Percentiles rank a stretch among this genome's conserved stretches.
Evolutionary conservation across 192 early-diverging fungal genomes (phyloP).

Genomic region (Linnemannia exigua): DNA sequence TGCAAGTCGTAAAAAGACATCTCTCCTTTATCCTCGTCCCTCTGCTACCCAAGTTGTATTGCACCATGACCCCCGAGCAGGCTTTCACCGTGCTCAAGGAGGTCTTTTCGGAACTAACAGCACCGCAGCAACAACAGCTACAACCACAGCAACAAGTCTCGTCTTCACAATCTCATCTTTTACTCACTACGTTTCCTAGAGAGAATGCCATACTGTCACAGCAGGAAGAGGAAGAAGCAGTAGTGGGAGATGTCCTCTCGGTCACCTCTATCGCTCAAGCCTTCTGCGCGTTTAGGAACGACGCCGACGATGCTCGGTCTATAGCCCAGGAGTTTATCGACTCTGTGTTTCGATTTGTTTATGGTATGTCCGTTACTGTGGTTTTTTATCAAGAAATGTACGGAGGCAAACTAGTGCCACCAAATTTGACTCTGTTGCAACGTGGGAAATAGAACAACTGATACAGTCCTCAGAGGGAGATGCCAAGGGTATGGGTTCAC

Average conservation of each 20-base stretch:
- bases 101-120: not conserved
- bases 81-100: not conserved
- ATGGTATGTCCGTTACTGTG: not conserved
- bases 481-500: not conserved
- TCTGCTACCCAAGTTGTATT: not conserved
- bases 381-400: too few relatives aligned
- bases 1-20: too few relatives aligned
- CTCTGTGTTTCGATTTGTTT: not conserved
- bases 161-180: not conserved
- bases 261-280: not conserved
- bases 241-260: not conserved
- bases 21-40: not conserved
- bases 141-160: not conserved
- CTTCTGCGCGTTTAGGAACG: not conserved
- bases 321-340: not conserved
- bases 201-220: not conserved
- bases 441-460: too few relatives aligned
- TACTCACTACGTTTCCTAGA: not conserved
- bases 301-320: not conserved
- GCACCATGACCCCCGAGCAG: not conserved
- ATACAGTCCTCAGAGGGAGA: too few relatives aligned
- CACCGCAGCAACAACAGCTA: not conserved
- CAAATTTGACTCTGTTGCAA: too few relatives aligned
- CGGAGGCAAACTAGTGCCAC: too few relatives aligned
- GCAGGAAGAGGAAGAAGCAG: too few relatives aligned